Conservation (phyloP, 345 rosid species). For the Pistacia vera region DNA sequence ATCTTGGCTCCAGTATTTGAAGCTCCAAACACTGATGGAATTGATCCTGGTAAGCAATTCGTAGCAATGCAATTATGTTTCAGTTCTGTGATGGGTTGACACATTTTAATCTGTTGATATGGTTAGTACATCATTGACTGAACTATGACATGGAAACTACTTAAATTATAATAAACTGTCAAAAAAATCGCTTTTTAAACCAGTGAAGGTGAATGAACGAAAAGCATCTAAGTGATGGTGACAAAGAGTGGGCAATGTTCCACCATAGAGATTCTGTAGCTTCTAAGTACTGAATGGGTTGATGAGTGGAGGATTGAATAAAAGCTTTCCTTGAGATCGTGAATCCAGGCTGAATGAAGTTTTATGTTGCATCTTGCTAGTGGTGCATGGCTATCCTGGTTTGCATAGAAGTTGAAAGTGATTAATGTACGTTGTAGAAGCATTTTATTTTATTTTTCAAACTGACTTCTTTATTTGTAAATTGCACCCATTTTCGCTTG, state of each 20-base stretch:
- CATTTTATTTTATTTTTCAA: not conserved
- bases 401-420: not conserved
- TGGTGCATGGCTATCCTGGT: not conserved
- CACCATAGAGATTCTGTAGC: not conserved
- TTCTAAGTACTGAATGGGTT: not conserved
- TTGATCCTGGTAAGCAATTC: slow-evolving; percentile 78
- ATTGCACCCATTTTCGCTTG: not conserved
- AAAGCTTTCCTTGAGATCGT: not conserved
- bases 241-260: slow-evolving; percentile 3
- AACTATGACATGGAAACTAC: not conserved
- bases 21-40: slow-evolving; percentile 98
- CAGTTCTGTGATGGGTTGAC: not conserved
- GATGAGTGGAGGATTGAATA: not conserved
- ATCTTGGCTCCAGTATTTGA: slow-evolving; percentile 76
- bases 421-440: not conserved
- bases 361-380: not conserved
- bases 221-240: not conserved
- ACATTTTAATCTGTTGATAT: not conserved
- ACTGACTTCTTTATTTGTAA: slow-evolving; percentile 6
- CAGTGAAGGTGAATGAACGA: not conserved
- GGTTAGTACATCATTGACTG: not conserved
- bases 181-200: not conserved
- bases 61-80: not conserved
- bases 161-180: not conserved
- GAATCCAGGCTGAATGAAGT: not conserved